Evolutionary conservation across 1,139 yeast genomes (phyloP).

Genomic region (Schwanniomyces etchellsii): DNA sequence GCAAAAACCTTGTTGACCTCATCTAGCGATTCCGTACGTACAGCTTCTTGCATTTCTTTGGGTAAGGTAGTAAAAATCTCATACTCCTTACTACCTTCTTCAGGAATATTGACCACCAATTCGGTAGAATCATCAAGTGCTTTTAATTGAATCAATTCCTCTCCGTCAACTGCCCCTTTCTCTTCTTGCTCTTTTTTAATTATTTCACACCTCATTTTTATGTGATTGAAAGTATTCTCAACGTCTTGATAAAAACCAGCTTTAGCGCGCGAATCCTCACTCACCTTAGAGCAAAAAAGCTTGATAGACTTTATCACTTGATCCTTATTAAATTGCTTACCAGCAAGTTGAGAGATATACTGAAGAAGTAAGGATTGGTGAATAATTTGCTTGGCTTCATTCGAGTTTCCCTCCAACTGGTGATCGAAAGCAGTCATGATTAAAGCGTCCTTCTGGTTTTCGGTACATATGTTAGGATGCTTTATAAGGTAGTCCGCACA

Average conservation of each 20-base stretch:
- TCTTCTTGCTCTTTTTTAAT: slow-evolving; percentile 43
- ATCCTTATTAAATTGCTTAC: slow-evolving; percentile 26
- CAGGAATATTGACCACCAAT: slow-evolving; percentile 69
- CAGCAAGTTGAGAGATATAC: slow-evolving; percentile 64
- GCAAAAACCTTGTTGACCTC: slow-evolving; percentile 82
- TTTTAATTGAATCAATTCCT: slow-evolving; percentile 78
- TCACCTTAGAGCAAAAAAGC: slow-evolving; percentile 63
- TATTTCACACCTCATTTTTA: slow-evolving; percentile 66
- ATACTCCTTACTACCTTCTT: slow-evolving; percentile 48
- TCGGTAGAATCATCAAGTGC: slow-evolving; percentile 82
- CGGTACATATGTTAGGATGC: slow-evolving; percentile 69
- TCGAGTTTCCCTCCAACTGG: slow-evolving; percentile 58
- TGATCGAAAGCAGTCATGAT: slow-evolving; percentile 89
- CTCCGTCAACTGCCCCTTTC: slow-evolving; percentile 26
- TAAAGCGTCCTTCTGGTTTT: slow-evolving; percentile 86
- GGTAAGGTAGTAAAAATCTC: slow-evolving; percentile 54
- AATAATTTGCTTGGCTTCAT: slow-evolving; percentile 54
- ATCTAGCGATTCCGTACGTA: slow-evolving; percentile 66
- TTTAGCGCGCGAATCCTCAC: slow-evolving; percentile 54
- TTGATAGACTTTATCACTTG: slow-evolving; percentile 50
- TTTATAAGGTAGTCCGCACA: slow-evolving; percentile 48
- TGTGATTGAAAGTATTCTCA: slow-evolving; percentile 64
- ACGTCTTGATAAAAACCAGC: slow-evolving; percentile 71
- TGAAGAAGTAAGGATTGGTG: slow-evolving; percentile 79
- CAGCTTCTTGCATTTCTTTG: slow-evolving; percentile 63